Evolutionary conservation across 2,329 filamentous ascomycete species (phyloP), one percentile per base, ranked within the genome.

Genomic region (Pseudocercospora vitis): DNA sequence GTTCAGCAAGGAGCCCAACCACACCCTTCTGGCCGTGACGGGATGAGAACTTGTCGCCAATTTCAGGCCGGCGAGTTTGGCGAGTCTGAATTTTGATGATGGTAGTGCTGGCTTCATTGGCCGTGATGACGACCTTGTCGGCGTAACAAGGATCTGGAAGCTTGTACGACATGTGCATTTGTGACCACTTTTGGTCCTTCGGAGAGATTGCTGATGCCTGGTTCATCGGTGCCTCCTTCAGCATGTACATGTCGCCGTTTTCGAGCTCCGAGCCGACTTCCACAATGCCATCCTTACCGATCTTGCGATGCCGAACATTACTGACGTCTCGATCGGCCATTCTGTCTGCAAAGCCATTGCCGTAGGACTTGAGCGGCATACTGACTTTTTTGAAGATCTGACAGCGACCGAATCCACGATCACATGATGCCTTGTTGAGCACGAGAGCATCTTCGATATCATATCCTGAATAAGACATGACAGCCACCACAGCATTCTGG

Each of bases 381-480:
- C 86, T 85, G 69, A 94, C 90, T 73, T 99, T 99, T 63, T 92
- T 87, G 79, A 96, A 92, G n/a, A 97, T 94, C 69, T 99, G 95
- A 67, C 94, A 97, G 31, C 94, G 86, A 40, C 94, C 95, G 66
- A 97, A 99, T 3, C 94, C 95, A 65, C 94, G 84, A 65, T 99
- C 95, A 54, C 91, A 86, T 0, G 91, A 96, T 7, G 91, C 91
- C 76, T 96, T 97, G 77, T 99, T 99, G 57, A 99, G 72, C 2
- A 99, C 92, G 14, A 99, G 80, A 7, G 94, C 94, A 78, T 99
- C 94, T 78, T 99, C 94, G 63, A 99, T 99, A 83, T 99, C 94
- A 74, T 99, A 99, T 19, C 94, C 94, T 8, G 92, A 97, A 74
- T 94, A 99, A 45, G 91, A 97, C 94, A 99, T 99, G 74, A 99